These are phyloP conservation scores for Pneumocystis oryctolagi DNA, from an alignment of 1,139 yeast species.

Conservation along the genomic window DNA sequence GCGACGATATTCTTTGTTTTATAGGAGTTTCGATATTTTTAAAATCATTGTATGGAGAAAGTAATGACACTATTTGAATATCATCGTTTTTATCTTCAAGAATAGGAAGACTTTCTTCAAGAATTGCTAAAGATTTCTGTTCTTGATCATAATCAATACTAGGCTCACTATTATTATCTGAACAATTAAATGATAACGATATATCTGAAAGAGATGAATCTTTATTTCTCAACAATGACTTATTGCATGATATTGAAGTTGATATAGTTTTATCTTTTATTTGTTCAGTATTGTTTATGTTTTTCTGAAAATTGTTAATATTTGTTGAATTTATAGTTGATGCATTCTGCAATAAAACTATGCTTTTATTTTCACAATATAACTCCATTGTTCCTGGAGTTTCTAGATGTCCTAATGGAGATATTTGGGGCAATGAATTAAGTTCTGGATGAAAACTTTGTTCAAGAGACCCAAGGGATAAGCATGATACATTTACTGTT, in stretches of 20 bases:
- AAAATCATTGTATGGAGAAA: not conserved
- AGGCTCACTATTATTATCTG: not conserved
- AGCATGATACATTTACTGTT: not conserved
- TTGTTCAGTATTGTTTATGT: not conserved
- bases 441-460: slow-evolving; percentile 1
- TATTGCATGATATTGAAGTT: not conserved
- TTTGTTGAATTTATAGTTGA: not conserved
- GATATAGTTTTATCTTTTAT: not conserved
- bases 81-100: not conserved
- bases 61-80: not conserved
- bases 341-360: not conserved
- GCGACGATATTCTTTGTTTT: not conserved
- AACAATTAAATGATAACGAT: not conserved
- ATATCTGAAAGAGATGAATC: not conserved
- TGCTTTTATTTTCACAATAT: not conserved
- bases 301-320: not conserved
- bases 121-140: not conserved
- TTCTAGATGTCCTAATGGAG: not conserved
- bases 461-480: not conserved
- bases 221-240: not conserved
- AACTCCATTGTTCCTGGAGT: not conserved
- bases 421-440: not conserved
- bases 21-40: not conserved
- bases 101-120: not conserved
- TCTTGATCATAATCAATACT: not conserved